Base-by-base conservation (phyloP, 441 rosid species). In the Aquilaria agallochum region DNA sequence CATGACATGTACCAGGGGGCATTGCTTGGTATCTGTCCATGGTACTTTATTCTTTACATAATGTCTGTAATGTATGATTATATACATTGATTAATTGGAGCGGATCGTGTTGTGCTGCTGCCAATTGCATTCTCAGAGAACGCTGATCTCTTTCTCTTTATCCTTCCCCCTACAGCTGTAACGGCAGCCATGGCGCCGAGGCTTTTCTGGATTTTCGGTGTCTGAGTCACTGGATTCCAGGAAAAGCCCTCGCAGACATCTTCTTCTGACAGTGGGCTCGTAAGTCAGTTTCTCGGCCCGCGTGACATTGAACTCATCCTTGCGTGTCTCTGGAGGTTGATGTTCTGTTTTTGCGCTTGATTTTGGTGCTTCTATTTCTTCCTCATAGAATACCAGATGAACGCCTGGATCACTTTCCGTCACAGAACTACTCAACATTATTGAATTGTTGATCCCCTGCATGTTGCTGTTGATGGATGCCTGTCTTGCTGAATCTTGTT, bases 221-320 rank as follows among this genome's bases (percentile, higher is more conserved):
- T 81, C 97, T 0, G 92, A 78, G 60, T 89, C 88, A 51, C 95
- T 87, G 33, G 96, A 58, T 79, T 90, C 99, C 59, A 87, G 58
- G 55, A 89, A 72, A 61, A 89, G 82, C 60, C 94, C 98, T 78
- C 96, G 72, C 27, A 91, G 82, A 82, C 96, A 82, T 65, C 92
- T 67, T 65, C 96, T 73, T 75, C 85, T 80, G 53, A 91, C 63
- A 13, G 73, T 78, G 9, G 96, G 88, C 64, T 80, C 80, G 69
- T 67, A 73, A 46, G 78, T 72, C 20, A 73, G 89, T 73, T 73
- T 88, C 70, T 81, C 75, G 2, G 83, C 75, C 0, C 75, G 79
- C 54, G 78, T 74, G 67, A 70, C 59, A 7, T 65, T 60, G 46
- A 74, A 69, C 53, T 76, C 78, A 57, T 79, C 78, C 74, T 71